phyloP scores from a whole-genome alignment of 2,329 filamentous ascomycete species.

The Nannizziopsis barbatae region DNA sequence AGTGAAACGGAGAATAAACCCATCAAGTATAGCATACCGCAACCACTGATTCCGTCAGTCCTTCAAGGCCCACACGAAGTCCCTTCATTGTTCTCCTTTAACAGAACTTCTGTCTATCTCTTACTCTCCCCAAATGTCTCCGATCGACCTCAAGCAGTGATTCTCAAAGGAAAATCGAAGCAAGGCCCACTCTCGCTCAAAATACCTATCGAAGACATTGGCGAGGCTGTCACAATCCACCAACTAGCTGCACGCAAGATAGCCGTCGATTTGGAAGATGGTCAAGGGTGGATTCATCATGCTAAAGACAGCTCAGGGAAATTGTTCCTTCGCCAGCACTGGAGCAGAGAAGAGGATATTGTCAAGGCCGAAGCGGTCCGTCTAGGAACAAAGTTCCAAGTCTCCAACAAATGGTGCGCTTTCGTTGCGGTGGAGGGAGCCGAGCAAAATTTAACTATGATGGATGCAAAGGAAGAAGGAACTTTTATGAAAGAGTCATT shows the following conservation, averaged over 20 bases:
- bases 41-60: constrained; percentile 43
- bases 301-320: constrained; percentile 38
- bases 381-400: constrained; percentile 54
- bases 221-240: constrained; percentile 49
- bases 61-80: constrained; percentile 55
- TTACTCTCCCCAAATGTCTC: constrained; percentile 45
- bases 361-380: constrained; percentile 55
- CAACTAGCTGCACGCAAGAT: constrained; percentile 60
- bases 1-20: constrained; percentile 34
- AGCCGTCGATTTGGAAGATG: constrained; percentile 57
- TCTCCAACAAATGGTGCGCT: constrained; percentile 59
- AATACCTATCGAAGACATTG: constrained; percentile 48
- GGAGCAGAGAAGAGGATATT: constrained; percentile 47
- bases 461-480: not conserved
- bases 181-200: constrained; percentile 52
- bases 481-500: not conserved
- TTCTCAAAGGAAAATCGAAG: constrained; percentile 46
- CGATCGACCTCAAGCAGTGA: constrained; percentile 43
- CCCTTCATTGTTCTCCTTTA: constrained; percentile 56
- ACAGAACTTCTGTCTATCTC: constrained; percentile 53
- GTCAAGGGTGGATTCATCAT: constrained; percentile 53
- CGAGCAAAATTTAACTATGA: not conserved
- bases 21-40: constrained; percentile 37
- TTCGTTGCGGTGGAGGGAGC: constrained; percentile 47
- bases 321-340: constrained; percentile 38